Evolutionary conservation across 768 basidiomycete species (phyloP).

Genomic region (Leccinum disarticulatum): DNA sequence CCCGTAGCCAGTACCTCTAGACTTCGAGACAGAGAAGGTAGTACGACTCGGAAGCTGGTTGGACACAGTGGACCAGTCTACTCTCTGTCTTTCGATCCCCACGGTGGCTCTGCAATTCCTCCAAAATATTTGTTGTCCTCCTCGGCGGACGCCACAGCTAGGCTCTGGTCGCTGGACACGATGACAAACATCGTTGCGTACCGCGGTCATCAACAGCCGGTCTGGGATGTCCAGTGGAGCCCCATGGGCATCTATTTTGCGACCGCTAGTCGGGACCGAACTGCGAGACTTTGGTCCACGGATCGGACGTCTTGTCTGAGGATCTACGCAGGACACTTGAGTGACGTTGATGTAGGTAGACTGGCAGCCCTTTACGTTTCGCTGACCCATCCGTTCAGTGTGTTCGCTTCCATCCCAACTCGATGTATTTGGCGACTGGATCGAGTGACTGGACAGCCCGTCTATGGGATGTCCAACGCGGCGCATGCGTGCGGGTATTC

Average conservation of each 20-base stretch:
- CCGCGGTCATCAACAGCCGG: conserved; percentile 93
- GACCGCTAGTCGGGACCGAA: conserved; percentile 89
- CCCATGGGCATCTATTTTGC: conserved; percentile 99
- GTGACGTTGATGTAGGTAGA: conserved; percentile 89
- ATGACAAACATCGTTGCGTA: conserved; percentile 92
- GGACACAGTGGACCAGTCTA: conserved; percentile 98
- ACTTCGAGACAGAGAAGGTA: conserved; percentile 76
- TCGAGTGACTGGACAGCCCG: conserved; percentile 96
- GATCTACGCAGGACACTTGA: conserved; percentile 93
- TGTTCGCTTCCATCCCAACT: conserved; percentile 96
- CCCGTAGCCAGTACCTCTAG: conserved; percentile 52
- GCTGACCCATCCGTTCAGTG: conserved; percentile 53
- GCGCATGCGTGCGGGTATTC: conserved; percentile 91
- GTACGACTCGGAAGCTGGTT: conserved; percentile 87
- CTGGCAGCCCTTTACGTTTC: neutral
- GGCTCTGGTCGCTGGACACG: conserved; percentile 95
- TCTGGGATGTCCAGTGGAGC: conserved; percentile 99
- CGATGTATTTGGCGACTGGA: conserved; percentile 93
- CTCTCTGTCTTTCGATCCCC: conserved; percentile 89
- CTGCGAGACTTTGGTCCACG: conserved; percentile 95
- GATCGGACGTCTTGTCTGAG: conserved; percentile 84
- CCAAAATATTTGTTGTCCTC: conserved; percentile 88
- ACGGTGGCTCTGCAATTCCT: conserved; percentile 79
- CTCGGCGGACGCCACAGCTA: conserved; percentile 87
- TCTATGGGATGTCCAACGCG: conserved; percentile 97